These are phyloP conservation scores for Chlamydomonas eustigma DNA, from an alignment of 139 green algal genomes.

Conservation along the genomic window DNA sequence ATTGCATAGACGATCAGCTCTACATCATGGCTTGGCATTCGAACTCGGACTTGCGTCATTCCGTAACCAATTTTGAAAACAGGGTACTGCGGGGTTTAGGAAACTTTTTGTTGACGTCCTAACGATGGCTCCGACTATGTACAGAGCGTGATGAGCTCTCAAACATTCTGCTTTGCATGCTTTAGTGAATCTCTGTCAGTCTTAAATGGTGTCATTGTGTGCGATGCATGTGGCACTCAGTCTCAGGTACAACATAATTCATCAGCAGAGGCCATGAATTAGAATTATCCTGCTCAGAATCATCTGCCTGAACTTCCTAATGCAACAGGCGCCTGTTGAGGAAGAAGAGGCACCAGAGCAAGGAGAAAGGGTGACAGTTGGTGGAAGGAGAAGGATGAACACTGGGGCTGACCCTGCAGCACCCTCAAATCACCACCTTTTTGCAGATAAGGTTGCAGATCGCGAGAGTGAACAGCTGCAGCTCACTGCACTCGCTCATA, in stretches of 20 bases:
- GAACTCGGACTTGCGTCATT: no score
- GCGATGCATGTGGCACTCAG: constrained; percentile 5
- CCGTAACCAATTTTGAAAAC: no score
- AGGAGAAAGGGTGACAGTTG: background rate
- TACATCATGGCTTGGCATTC: no score
- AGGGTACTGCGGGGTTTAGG: no score
- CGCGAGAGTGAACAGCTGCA: background rate
- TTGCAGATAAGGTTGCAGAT: background rate
- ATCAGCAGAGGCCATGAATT: no score
- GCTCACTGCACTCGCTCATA: background rate
- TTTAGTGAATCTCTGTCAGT: background rate
- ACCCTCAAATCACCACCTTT: background rate
- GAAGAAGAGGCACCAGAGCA: background rate
- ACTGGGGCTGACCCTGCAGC: no score
- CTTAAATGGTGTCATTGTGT: constrained; percentile 4
- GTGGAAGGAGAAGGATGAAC: background rate
- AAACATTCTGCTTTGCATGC: constrained; percentile 1
- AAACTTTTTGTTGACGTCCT: no score
- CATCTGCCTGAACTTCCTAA: no score
- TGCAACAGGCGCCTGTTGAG: background rate
- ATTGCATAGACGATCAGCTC: no score
- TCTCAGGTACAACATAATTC: background rate
- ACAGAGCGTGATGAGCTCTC: no score
- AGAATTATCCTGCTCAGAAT: no score
- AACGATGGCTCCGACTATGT: no score